A percentile compares a stretch with the other conserved stretches of the same genome.
Conservation (phyloP, 257 asterid genomes). For the Nicotiana undulata region DNA sequence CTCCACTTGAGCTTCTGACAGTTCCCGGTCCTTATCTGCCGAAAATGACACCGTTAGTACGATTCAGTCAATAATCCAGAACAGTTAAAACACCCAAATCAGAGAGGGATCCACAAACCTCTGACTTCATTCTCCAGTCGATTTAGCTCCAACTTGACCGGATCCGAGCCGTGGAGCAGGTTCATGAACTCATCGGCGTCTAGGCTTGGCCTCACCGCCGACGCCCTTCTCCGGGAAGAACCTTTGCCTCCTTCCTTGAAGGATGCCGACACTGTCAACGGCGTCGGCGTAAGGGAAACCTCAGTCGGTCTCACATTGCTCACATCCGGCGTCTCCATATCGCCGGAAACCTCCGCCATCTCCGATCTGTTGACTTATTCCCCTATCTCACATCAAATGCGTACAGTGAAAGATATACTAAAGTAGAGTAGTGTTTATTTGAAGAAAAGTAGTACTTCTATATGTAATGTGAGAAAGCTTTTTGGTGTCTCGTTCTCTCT, state of each 20-base stretch:
- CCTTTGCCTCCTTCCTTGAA: conserved; percentile 38
- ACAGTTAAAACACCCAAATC: conserved; percentile 23
- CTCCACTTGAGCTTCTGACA: conserved; percentile 78
- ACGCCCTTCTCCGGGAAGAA: conserved; percentile 59
- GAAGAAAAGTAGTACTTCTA: neutral
- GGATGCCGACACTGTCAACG: conserved; percentile 58
- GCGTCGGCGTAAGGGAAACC: conserved; percentile 26
- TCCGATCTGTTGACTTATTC: conserved; percentile 45
- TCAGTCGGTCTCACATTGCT: conserved; percentile 38
- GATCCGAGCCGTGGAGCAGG: conserved; percentile 99
- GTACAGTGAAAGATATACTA: neutral
- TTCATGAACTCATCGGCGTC: conserved; percentile 89
- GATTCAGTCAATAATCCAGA: neutral
- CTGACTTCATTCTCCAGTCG: conserved; percentile 96
- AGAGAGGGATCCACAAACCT: conserved; percentile 80
- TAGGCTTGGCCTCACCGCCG: conserved; percentile 71
- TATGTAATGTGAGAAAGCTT: neutral
- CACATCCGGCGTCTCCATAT: conserved; percentile 37
- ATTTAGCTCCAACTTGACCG: conserved; percentile 97
- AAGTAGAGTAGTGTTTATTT: neutral
- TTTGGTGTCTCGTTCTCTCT: neutral
- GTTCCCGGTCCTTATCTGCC: conserved; percentile 75
- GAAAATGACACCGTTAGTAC: neutral
- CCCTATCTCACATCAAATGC: conserved; percentile 25
- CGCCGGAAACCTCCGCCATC: conserved; percentile 83